Conservation (phyloP, 306 rosid genomes). For the Datisca glomerata region DNA sequence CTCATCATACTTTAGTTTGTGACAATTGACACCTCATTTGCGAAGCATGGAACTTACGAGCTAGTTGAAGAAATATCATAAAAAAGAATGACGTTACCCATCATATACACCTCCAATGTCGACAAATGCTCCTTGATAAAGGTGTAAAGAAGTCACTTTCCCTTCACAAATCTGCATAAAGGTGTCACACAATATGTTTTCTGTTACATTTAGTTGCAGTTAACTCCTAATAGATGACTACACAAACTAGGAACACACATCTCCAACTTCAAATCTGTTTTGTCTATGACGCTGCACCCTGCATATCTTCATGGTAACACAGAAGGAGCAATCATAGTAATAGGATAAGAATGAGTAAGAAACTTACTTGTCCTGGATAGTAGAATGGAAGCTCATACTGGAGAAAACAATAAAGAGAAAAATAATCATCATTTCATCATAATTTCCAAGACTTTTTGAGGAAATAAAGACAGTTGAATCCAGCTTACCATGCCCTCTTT, state of each 20-base stretch:
- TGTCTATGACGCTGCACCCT: not conserved
- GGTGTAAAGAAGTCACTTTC: constrained; percentile 68
- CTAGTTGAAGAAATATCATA: not conserved
- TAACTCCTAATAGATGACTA: not conserved
- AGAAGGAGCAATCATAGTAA: not conserved
- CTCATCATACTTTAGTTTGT: too few relatives aligned
- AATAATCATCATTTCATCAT: too few relatives aligned
- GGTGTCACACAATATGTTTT: constrained; percentile 4
- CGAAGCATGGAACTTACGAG: too few relatives aligned
- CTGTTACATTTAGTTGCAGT: too few relatives aligned
- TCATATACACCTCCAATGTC: constrained; percentile 96
- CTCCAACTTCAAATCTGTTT: too few relatives aligned
- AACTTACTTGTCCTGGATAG: constrained; percentile 93
- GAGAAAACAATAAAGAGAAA: constrained; percentile 27
- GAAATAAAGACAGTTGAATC: too few relatives aligned
- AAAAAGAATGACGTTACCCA: constrained; percentile 41
- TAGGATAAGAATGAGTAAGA: not conserved
- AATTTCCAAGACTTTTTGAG: too few relatives aligned
- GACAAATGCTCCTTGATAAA: constrained; percentile 97
- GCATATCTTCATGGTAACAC: not conserved
- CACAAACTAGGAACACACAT: not conserved
- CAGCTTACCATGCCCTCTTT: constrained; percentile 76
- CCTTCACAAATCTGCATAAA: constrained; percentile 73
- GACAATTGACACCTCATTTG: too few relatives aligned
- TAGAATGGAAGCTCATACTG: constrained; percentile 98